phyloP scores from a whole-genome alignment of 2,329 filamentous ascomycete genomes.

The Periconia sp. region DNA sequence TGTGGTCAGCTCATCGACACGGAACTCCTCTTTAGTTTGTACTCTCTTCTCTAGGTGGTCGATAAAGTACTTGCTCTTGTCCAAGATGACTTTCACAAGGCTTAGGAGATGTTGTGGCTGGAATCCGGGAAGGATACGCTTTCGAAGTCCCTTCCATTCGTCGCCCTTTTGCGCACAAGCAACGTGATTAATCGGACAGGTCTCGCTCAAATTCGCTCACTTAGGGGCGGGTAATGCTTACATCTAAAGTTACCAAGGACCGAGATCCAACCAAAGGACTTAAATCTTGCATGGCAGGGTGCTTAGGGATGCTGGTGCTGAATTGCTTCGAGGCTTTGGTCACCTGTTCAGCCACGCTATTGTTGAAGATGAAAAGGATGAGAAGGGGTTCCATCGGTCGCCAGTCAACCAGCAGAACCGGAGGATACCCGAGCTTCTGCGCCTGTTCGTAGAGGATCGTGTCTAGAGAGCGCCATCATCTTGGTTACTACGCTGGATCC shows the following conservation, averaged over 20 bases:
- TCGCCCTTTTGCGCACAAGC: constrained; percentile 9
- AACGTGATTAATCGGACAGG: not conserved
- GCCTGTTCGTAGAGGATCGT: constrained; percentile 25
- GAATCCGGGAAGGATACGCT: constrained; percentile 22
- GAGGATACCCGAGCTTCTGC: constrained; percentile 20
- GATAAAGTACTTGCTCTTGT: constrained; percentile 31
- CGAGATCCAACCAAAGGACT: constrained; percentile 21
- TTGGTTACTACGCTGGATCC: too few species aligned
- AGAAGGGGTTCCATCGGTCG: constrained; percentile 23
- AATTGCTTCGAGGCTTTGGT: constrained; percentile 19
- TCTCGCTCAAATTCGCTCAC: not conserved
- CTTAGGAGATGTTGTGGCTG: constrained; percentile 18
- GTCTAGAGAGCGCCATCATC: not conserved
- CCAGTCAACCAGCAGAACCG: constrained; percentile 21
- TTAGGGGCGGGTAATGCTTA: constrained; percentile 5
- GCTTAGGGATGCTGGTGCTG: constrained; percentile 22
- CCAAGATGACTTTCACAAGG: constrained; percentile 27
- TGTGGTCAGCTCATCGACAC: constrained; percentile 19
- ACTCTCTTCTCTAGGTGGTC: constrained; percentile 24
- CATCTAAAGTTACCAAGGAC: constrained; percentile 24
- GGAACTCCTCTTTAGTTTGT: constrained; percentile 10
- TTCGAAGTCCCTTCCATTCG: constrained; percentile 16
- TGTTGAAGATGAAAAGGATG: constrained; percentile 19
- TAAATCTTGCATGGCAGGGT: constrained; percentile 20
- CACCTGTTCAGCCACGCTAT: constrained; percentile 23